Evolutionary conservation across 2,329 filamentous ascomycete genomes (phyloP), one percentile per base, ranked within the genome.

Genomic region (Cryphonectria japonica): DNA sequence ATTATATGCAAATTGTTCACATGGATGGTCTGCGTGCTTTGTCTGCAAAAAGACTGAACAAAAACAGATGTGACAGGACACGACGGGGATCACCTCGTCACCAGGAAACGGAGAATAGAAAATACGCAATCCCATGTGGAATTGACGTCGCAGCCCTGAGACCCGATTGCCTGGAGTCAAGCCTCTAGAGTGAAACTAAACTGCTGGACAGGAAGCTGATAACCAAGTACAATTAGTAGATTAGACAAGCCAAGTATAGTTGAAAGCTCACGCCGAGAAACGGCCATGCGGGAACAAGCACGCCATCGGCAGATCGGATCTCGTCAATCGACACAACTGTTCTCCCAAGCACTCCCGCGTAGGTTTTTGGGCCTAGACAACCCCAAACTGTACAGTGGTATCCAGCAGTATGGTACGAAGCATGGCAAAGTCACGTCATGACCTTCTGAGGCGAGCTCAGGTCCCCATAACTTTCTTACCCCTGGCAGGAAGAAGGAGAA

Each of bases 241-340:
- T 39, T 39, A 39, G 37, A 39, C 37, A 39, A 39, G 60, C 6
- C 7, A 8, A 19, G 16, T 19, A 57, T 14, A 39, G 7, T 11
- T 11, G 26, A 11, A 59, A 57, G 50, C 57, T 54, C 54, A 65
- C 46, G 71, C 71, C 69, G 71, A 72, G 66, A 54, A 61, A 64
- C 66, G 62, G 66, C 54, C 61, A 68, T 68, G 46, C 69, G 64
- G 62, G 67, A 59, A 29, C 37, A 68, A 73, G 72, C 72, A 73
- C 72, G 72, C 68, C 69, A 73, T 73, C 72, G 65, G 60, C 60
- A 70, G 64, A 70, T 66, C 68, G 50, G 50, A 73, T 69, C 72
- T 73, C 72, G 72, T 72, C 69, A 73, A 73, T 41, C 50, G 29
- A n/a, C 66, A 64, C 34, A 22, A 26, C n/a, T 61, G 5, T 26